Evolutionary conservation across 2,329 filamentous ascomycete genomes (phyloP).

Genomic region (Diaporthe sp.): DNA sequence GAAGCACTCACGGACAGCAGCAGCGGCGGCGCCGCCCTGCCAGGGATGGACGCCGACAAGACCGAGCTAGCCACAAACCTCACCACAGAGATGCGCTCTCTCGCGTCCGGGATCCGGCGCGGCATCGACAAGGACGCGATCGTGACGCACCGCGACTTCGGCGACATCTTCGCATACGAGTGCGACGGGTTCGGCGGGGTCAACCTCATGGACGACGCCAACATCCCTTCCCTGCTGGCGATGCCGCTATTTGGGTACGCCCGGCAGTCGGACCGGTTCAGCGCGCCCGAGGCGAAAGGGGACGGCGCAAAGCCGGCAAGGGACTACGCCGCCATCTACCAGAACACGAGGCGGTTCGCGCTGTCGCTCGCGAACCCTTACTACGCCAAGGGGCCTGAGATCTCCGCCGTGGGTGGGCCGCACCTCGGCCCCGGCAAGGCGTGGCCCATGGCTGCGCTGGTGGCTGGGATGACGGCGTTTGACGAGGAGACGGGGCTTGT

Average conservation of each 20-base stretch:
- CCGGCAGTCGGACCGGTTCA: background rate
- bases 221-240: slow-evolving; percentile 75
- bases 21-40: slow-evolving; percentile 35
- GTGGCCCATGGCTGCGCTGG: slow-evolving; percentile 70
- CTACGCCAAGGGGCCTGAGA: slow-evolving; percentile 74
- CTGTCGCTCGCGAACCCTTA: slow-evolving; percentile 84
- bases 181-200: slow-evolving; percentile 79
- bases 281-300: background rate
- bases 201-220: slow-evolving; percentile 80
- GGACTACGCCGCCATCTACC: slow-evolving; percentile 74
- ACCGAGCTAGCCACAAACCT: slow-evolving; percentile 56
- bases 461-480: slow-evolving; percentile 63
- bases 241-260: slow-evolving; percentile 73
- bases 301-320: slow-evolving; percentile 42
- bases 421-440: slow-evolving; percentile 72
- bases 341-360: slow-evolving; percentile 84
- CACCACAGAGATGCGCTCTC: slow-evolving; percentile 64
- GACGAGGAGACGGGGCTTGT: slow-evolving; percentile 44
- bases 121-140: slow-evolving; percentile 81
- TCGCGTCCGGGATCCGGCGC: slow-evolving; percentile 73
- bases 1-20: slow-evolving; percentile 48
- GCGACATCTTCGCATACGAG: slow-evolving; percentile 81
- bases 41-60: slow-evolving; percentile 45
- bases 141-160: slow-evolving; percentile 69
- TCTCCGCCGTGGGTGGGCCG: slow-evolving; percentile 79